These are phyloP conservation scores for Eimeria praecox DNA, from an alignment of 169 alveolate species.

Conservation along the genomic window DNA sequence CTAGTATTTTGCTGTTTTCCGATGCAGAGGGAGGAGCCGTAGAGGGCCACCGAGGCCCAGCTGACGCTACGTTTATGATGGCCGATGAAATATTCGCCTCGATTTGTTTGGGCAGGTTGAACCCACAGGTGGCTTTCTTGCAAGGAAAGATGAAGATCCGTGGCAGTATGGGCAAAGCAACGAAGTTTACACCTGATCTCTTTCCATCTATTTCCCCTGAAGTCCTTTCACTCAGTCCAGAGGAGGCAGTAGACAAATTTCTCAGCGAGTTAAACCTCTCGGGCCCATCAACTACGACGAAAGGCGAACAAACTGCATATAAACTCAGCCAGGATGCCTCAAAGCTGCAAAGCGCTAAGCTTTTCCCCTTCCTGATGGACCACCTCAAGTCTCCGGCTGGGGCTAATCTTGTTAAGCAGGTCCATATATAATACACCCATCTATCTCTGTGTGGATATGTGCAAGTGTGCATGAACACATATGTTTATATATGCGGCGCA, in stretches of 20 bases:
- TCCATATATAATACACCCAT: not conserved
- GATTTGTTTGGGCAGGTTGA: conserved; percentile 89
- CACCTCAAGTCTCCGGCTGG: conserved; percentile 68
- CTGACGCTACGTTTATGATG: conserved; percentile 93
- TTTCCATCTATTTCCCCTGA: conserved; percentile 75
- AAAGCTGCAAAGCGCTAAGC: conserved; percentile 42
- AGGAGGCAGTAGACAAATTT: conserved; percentile 19
- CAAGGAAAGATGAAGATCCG: conserved; percentile 94
- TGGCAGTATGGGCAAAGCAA: conserved; percentile 94
- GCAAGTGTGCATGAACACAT: too few species aligned
- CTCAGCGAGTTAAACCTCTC: not conserved
- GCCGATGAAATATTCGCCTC: conserved; percentile 89
- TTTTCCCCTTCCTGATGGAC: not conserved
- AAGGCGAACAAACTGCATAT: too few species aligned
- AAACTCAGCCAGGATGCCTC: not conserved
- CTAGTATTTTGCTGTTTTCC: not conserved
- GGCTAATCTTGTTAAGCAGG: conserved; percentile 30
- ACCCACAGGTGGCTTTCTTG: conserved; percentile 92
- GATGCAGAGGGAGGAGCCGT: conserved; percentile 83
- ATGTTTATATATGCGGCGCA: too few species aligned
- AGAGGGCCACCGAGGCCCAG: conserved; percentile 85
- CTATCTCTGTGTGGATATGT: too few species aligned
- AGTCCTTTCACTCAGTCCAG: conserved; percentile 1
- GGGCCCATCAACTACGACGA: too few species aligned
- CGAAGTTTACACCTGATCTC: conserved; percentile 93